Conservation (phyloP, 805 yeast species). For the Saccharomyces paradoxus region DNA sequence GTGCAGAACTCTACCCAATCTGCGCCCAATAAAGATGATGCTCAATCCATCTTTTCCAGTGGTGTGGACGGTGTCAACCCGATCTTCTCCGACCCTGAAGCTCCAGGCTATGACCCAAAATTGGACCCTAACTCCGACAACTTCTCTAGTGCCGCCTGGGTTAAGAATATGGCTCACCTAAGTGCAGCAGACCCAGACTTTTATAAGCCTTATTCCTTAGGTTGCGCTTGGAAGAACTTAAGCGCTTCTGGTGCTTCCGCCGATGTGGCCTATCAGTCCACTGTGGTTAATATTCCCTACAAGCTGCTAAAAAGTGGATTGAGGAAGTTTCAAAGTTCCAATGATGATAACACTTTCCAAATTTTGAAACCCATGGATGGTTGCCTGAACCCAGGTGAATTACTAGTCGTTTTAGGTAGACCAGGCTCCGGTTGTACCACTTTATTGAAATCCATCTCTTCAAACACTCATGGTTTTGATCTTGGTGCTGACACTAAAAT, state of each 20-base stretch:
- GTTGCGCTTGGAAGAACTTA: slow-evolving; percentile 51
- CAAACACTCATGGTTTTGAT: slow-evolving; percentile 34
- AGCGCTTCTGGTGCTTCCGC: slow-evolving; percentile 54
- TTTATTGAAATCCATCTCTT: slow-evolving; percentile 51
- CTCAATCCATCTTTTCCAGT: slow-evolving; percentile 6
- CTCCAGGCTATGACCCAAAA: slow-evolving; percentile 32
- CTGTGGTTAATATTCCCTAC: slow-evolving; percentile 39
- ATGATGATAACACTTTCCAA: slow-evolving; percentile 33
- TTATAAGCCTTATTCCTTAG: slow-evolving; percentile 48
- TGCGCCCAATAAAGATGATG: neutral
- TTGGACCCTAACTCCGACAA: slow-evolving; percentile 52
- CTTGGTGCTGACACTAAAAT: slow-evolving; percentile 41
- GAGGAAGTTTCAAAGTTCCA: slow-evolving; percentile 18
- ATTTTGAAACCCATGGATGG: slow-evolving; percentile 55
- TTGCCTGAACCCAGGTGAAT: slow-evolving; percentile 48
- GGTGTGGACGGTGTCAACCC: slow-evolving; percentile 15
- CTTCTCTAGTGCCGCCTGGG: slow-evolving; percentile 56
- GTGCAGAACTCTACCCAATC: neutral
- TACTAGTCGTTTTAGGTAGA: slow-evolving; percentile 55
- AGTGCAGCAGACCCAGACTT: slow-evolving; percentile 50
- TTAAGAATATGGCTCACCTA: slow-evolving; percentile 47
- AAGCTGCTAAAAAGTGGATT: slow-evolving; percentile 18
- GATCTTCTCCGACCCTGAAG: slow-evolving; percentile 7
- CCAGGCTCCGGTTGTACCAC: slow-evolving; percentile 75
- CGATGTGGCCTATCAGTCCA: slow-evolving; percentile 59